Percentiles rank a stretch among this genome's conserved stretches.
These are phyloP conservation scores for Xylaria sp. DNA, from an alignment of 2,329 filamentous ascomycete species.

Conservation along the genomic window DNA sequence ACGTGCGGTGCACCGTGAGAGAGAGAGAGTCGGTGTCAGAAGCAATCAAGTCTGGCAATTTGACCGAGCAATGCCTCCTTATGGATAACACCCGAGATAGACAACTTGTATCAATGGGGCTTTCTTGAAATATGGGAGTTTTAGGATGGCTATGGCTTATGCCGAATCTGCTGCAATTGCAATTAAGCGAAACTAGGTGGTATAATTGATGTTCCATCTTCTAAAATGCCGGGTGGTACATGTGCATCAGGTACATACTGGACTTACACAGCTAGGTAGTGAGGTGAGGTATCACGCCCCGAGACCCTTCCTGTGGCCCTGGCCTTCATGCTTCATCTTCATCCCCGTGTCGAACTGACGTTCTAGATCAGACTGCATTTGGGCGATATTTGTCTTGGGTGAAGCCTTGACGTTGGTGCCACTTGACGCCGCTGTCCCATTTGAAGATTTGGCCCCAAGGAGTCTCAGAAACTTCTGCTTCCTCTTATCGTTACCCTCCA, in stretches of 20 bases:
- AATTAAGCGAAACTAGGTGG: conserved; percentile 15
- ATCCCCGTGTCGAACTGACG: conserved; percentile 60
- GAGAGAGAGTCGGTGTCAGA: too few relatives aligned
- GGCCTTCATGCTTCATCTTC: conserved; percentile 56
- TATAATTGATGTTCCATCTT: conserved; percentile 23
- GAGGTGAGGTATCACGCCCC: conserved; percentile 45
- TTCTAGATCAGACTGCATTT: conserved; percentile 54
- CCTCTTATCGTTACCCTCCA: conserved; percentile 54
- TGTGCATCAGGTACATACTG: too few relatives aligned
- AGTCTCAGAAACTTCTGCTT: conserved; percentile 61
- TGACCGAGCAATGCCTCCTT: too few relatives aligned
- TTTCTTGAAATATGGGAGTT: conserved; percentile 5
- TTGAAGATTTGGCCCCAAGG: conserved; percentile 54
- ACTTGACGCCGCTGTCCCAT: conserved; percentile 23
- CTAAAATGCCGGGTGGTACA: conserved; percentile 21
- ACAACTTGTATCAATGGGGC: not conserved
- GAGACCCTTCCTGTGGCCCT: conserved; percentile 54
- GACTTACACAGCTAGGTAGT: too few relatives aligned
- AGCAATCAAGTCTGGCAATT: too few relatives aligned
- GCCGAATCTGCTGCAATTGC: conserved; percentile 3
- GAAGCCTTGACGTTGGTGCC: conserved; percentile 10
- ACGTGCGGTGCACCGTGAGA: not conserved
- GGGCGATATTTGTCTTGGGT: conserved; percentile 32
- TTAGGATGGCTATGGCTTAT: not conserved
- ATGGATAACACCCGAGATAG: conserved; percentile 1